Base-by-base conservation (phyloP, 2,329 filamentous ascomycete genomes). In the Ophiostoma angusticollis region DNA sequence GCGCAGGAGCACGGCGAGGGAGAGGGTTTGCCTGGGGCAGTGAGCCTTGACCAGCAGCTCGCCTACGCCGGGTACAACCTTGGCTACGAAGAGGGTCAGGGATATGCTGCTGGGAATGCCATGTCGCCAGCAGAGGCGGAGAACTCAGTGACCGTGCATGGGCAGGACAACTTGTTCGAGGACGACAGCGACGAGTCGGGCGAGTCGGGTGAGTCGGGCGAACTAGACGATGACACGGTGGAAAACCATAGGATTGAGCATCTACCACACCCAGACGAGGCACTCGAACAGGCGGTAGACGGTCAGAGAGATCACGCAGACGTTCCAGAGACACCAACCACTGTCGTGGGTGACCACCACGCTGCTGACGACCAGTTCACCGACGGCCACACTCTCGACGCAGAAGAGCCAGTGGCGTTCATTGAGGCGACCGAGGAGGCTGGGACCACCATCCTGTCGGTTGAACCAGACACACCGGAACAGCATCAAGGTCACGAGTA, bases 101-200 rank as follows among this genome's bases (percentile, higher is more conserved):
- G 17, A 30, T 2, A 9, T 24, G 5, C 8, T 21, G 9, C 5
- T 4, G 2, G 23, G 11, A 11, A 11, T 24, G 23, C 23, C 23
- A 24, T 24, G 23, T 11, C 23, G 6, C 6, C 7, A 44, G 17
- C 14, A n/a, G 45, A 45, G n/a, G 47, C 46, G 8, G 54, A 56
- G 13, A 50, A 55, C 27, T 50, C 50, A 2, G 49, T 49, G n/a
- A 60, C 57, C 0, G 55, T 59, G 6, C 47, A 57, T 8, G 59
- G 58, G 6, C 49, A 57, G 6, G 54, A 60, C 8, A 47, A 52
- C 12, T 46, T 59, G 11, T 60, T 60, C 31, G 56, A 59, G 3
- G 43, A 45, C 21, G 37, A 37, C 27, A 39, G 43, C 27, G 41
- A 48, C 16, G 39, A 30, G 6, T 27, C 35, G 3, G 25, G 16